Evolutionary conservation across 2,329 filamentous ascomycete genomes (phyloP).

Genomic region (Tothia fuscella): DNA sequence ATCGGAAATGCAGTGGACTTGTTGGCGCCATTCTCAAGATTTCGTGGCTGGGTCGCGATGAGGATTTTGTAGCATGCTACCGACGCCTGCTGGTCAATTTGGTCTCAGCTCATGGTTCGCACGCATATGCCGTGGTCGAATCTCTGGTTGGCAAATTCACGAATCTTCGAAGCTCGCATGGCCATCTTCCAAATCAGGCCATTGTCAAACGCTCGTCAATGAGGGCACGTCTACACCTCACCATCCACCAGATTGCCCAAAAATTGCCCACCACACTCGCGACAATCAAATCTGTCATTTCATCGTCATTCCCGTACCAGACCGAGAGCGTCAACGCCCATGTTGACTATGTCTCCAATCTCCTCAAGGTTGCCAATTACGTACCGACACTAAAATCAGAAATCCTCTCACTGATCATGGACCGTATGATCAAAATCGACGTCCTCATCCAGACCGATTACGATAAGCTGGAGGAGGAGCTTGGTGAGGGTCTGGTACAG

Average conservation of each 20-base stretch:
- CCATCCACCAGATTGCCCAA: conserved; percentile 62
- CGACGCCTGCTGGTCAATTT: conserved; percentile 48
- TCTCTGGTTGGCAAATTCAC: conserved; percentile 74
- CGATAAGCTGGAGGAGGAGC: conserved; percentile 84
- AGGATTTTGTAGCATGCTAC: conserved; percentile 45
- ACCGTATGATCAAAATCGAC: conserved; percentile 84
- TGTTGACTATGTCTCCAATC: conserved; percentile 76
- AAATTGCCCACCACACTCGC: conserved; percentile 70
- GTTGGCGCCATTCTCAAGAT: conserved; percentile 46
- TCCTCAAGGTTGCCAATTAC: conserved; percentile 67
- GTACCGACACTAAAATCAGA: conserved; percentile 66
- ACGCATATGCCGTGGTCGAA: conserved; percentile 59
- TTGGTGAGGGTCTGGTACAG: conserved; percentile 68
- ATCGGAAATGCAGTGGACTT: conserved; percentile 44
- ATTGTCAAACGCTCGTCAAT: conserved; percentile 52
- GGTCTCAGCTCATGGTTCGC: conserved; percentile 71
- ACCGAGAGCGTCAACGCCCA: conserved; percentile 69
- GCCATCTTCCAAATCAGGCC: conserved; percentile 42
- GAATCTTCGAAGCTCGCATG: conserved; percentile 39
- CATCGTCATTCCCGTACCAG: conserved; percentile 60
- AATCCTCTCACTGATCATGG: conserved; percentile 70
- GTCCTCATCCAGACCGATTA: conserved; percentile 90
- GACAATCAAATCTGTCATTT: conserved; percentile 55
- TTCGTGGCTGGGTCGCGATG: conserved; percentile 50
- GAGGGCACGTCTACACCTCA: conserved; percentile 62